These are phyloP conservation scores for Boletellus dicymbophilus DNA, from an alignment of 1,284 basidiomycete genomes.

Conservation along the genomic window DNA sequence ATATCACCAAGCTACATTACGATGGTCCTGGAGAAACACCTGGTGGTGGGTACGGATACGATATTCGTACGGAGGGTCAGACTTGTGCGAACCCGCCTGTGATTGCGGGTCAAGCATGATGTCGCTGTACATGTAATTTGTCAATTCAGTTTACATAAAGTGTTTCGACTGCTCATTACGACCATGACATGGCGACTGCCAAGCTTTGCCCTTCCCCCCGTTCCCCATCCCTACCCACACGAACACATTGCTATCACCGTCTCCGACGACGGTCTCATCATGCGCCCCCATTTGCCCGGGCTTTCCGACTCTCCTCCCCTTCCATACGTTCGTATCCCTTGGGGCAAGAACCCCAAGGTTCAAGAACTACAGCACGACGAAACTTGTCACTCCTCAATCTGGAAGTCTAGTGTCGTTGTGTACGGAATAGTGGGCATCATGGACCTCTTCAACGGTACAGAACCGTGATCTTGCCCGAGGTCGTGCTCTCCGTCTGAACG, in stretches of 20 bases:
- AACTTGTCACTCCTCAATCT: slow-evolving; percentile 42
- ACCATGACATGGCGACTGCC: slow-evolving; percentile 36
- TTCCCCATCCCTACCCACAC: slow-evolving; percentile 73
- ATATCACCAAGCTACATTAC: slow-evolving; percentile 79
- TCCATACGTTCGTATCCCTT: slow-evolving; percentile 55
- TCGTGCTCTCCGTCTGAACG: slow-evolving; percentile 13
- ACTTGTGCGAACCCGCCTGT: slow-evolving; percentile 22
- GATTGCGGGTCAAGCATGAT: slow-evolving; percentile 21
- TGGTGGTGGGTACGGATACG: slow-evolving; percentile 77
- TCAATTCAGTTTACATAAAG: too few relatives aligned
- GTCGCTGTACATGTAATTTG: slow-evolving; percentile 20
- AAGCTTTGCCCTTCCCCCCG: slow-evolving; percentile 60
- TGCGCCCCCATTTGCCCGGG: slow-evolving; percentile 55
- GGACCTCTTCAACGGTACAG: slow-evolving; percentile 64
- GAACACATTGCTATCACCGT: slow-evolving; percentile 62
- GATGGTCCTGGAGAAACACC: slow-evolving; percentile 73
- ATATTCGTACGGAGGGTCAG: slow-evolving; percentile 52
- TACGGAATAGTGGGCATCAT: slow-evolving; percentile 75
- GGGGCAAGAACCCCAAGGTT: slow-evolving; percentile 61
- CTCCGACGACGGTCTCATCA: slow-evolving; percentile 59
- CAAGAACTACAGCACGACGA: slow-evolving; percentile 47
- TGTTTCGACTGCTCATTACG: slow-evolving; percentile 3
- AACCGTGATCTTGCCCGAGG: neutral
- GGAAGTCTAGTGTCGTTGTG: slow-evolving; percentile 57
- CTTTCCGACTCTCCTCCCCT: slow-evolving; percentile 33